Base-by-base conservation (phyloP, 2,329 filamentous ascomycete species). In the Dactylella cylindrospora region DNA sequence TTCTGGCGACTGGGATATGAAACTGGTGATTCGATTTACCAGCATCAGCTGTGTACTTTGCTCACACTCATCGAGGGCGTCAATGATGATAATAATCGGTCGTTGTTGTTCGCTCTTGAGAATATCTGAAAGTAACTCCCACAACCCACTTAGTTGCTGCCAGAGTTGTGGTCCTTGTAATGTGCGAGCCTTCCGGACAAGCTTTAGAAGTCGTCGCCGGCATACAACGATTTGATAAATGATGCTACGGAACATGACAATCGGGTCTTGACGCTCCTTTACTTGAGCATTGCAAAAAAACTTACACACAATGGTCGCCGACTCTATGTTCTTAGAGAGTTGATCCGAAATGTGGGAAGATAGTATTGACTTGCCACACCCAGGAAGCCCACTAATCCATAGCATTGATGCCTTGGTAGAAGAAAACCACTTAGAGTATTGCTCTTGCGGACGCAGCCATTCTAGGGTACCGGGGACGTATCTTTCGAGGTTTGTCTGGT, bases 81-180 rank as follows among this genome's bases (percentile, higher is more conserved):
- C 41, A 23, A 45, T 23, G 19, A 45, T n/a, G 29, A 45, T 32
- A 32, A 35, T 13, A 17, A 32, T 35, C 41, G 28, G 15, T 45
- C 23, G 31, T 29, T 45, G 15, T 13, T 20, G 31, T 20, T 45
- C 41, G 29, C 17, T 5, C 17, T 35, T 45, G 13, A 45, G 13
- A 17, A 45, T 17, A 32, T 45, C 28, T n/a, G 33, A 20, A 45
- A 45, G 41, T 13, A 45, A 23, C 19, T 45, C 28, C 41, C 41
- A 45, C 8, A 45, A 29, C 12, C 28, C 28, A 32, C 41, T 33
- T 3, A 23, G 12, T 23, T 45, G 41, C 13, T 45, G 41, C 15
- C 31, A 45, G 17, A 45, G 28, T n/a, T 33, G 41, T 17, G 26
- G 26, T 22, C 41, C 41, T 45, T 45, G 28, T 8, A 33, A 17